A percentile compares a stretch with the other conserved stretches of the same genome.
Evolutionary conservation across 2,329 filamentous ascomycete species (phyloP).

Genomic region (Hymenoscyphus occultus): DNA sequence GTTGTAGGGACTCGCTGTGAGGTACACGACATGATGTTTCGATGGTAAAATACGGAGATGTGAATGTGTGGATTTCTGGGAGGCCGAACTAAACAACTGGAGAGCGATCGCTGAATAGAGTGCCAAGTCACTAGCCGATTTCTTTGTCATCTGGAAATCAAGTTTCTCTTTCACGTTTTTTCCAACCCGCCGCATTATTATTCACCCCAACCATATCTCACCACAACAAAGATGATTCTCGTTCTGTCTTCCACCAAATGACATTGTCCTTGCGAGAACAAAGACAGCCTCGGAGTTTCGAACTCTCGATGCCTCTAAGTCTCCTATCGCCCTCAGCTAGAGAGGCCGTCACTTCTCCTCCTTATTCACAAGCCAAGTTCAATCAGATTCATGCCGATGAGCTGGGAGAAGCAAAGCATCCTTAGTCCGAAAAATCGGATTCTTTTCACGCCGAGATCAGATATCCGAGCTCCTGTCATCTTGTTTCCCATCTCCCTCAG

Average conservation of each 20-base stretch:
- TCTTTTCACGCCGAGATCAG: not conserved
- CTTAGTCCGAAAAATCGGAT: not conserved
- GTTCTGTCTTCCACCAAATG: not conserved
- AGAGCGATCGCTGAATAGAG: not conserved
- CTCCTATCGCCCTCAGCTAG: no score
- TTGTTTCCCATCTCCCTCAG: not conserved
- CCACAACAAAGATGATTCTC: not conserved
- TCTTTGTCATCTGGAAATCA: conserved; percentile 4
- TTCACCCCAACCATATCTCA: not conserved
- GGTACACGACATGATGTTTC: not conserved
- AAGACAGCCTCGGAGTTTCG: not conserved
- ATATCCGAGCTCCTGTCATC: conserved; percentile 3
- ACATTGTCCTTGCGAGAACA: not conserved
- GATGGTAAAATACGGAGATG: not conserved
- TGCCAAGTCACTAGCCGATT: not conserved
- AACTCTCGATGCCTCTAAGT: no score
- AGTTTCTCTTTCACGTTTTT: not conserved
- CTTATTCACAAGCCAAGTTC: not conserved
- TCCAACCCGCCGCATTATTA: not conserved
- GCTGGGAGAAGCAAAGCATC: not conserved
- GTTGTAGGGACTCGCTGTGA: not conserved
- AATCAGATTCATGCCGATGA: not conserved
- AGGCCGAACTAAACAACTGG: not conserved
- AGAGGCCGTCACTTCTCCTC: not conserved
- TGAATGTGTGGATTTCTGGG: not conserved